These are phyloP conservation scores for Nothophytophthora sp. DNA, from an alignment of 352 stramenopile species.

Conservation along the genomic window DNA sequence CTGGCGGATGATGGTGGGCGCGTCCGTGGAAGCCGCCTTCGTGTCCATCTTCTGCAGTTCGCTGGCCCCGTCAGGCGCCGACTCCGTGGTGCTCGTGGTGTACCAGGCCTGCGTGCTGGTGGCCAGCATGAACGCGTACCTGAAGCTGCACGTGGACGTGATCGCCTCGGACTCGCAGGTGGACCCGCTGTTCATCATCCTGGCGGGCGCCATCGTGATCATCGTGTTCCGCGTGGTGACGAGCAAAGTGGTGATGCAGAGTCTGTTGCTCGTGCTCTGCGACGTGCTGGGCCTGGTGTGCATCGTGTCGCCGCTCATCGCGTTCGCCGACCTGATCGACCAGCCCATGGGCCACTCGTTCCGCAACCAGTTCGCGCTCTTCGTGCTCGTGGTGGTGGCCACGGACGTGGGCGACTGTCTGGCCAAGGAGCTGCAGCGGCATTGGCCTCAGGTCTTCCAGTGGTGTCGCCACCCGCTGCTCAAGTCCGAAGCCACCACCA, in stretches of 20 bases:
- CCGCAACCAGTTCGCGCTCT: slow-evolving; percentile 44
- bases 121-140: slow-evolving; percentile 51
- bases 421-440: slow-evolving; percentile 20
- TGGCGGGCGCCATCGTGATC: slow-evolving; percentile 36
- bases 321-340: slow-evolving; percentile 46
- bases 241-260: slow-evolving; percentile 52
- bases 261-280: slow-evolving; percentile 37
- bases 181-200: slow-evolving; percentile 48
- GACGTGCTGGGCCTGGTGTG: slow-evolving; percentile 43
- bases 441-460: slow-evolving; percentile 25
- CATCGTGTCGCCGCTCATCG: slow-evolving; percentile 42
- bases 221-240: slow-evolving; percentile 52
- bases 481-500: slow-evolving; percentile 24
- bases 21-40: slow-evolving; percentile 27
- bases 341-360: slow-evolving; percentile 30
- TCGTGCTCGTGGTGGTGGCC: slow-evolving; percentile 47
- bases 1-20: slow-evolving; percentile 39
- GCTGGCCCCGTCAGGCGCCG: slow-evolving; percentile 31
- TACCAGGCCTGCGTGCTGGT: slow-evolving; percentile 50
- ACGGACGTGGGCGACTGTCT: slow-evolving; percentile 40
- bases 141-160: slow-evolving; percentile 38
- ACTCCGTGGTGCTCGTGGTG: slow-evolving; percentile 40
- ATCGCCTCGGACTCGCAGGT: slow-evolving; percentile 35
- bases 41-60: slow-evolving; percentile 37
- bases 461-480: slow-evolving; percentile 14